Base-by-base conservation (phyloP, 148 eudicot species). In the Persicaria tinctoria region DNA sequence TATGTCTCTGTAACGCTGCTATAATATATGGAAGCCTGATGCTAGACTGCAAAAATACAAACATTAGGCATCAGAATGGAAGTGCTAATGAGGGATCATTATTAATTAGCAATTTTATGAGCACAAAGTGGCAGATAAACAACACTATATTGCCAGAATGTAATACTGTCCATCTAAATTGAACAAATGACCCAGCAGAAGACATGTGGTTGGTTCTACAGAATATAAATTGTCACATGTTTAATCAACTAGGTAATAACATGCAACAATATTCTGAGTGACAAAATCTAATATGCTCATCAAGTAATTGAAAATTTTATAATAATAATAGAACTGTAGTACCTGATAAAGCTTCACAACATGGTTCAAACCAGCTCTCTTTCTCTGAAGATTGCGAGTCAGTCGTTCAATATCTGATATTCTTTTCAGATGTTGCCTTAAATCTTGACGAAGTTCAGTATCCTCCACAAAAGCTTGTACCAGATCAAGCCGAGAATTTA, bases 331-430 rank as follows among this genome's bases (percentile, higher is more conserved):
- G 16, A 20, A 53, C 3, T 44, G 38, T 23, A 73, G 47, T 75
- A 95, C 99, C 99, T 95, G 99, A 79, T 95, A 95, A 80, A 95
- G 99, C 81, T 95, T 95, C 54, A 95, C 99, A 82, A 95, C 85
- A 81, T 89, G 97, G 73, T 85, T 84, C 69, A 95, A 85, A 73
- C 85, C 82, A 68, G 96, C 97, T 76, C 85, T 85, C 78, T 77
- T 84, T 85, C 80, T 89, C 82, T 87, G 89, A 84, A 95, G 88
- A 79, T 79, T 80, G 72, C 81, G 88, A 79, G 86, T 72, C 83
- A 95, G 74, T 68, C 97, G 82, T 74, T 92, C 97, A 60, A 95
- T 88, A 85, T 95, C 99, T 68, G 96, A 86, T 77, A 95, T 95
- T 81, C 97, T 85, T 83, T 88, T 95, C 60, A 95, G 80, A 80